phyloP scores from a whole-genome alignment of 2,329 filamentous ascomycete species.

The Cordyceps cateniannulata region DNA sequence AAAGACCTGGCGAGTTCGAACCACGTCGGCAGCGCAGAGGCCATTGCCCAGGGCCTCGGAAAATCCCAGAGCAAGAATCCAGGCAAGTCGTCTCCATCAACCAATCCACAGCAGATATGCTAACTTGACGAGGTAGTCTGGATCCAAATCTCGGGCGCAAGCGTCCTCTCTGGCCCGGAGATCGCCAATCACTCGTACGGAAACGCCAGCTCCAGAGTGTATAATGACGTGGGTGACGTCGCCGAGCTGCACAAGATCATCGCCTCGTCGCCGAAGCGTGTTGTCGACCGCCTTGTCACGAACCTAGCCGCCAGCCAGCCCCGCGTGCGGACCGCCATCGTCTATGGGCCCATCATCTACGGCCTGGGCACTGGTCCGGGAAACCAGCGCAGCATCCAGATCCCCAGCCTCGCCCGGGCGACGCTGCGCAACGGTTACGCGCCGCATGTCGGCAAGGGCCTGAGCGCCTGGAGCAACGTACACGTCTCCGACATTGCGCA shows the following conservation, averaged over 20 bases:
- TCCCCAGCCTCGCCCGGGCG: constrained; percentile 31
- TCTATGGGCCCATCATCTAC: constrained; percentile 39
- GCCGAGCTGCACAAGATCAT: constrained; percentile 37
- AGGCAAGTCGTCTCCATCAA: constrained; percentile 26
- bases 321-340: constrained; percentile 31
- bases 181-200: constrained; percentile 5
- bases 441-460: constrained; percentile 32
- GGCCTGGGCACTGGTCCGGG: constrained; percentile 36
- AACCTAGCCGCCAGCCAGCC: constrained; percentile 21
- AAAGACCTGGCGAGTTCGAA: constrained; percentile 6
- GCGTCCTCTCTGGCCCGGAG: constrained; percentile 1
- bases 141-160: constrained; percentile 10
- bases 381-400: constrained; percentile 40
- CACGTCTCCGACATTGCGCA: constrained; percentile 36
- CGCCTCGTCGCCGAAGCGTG: constrained; percentile 43
- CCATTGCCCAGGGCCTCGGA: constrained; percentile 34
- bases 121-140: constrained; percentile 26
- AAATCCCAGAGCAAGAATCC: constrained; percentile 30
- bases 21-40: constrained; percentile 20
- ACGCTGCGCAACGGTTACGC: constrained; percentile 32
- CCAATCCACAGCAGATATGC: background rate
- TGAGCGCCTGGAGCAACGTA: constrained; percentile 39
- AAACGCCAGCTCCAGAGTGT: constrained; percentile 44
- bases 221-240: constrained; percentile 45
- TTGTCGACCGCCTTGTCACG: constrained; percentile 57